Conservation (phyloP, 140 eudicot genomes). For the Cichorium intybus region DNA sequence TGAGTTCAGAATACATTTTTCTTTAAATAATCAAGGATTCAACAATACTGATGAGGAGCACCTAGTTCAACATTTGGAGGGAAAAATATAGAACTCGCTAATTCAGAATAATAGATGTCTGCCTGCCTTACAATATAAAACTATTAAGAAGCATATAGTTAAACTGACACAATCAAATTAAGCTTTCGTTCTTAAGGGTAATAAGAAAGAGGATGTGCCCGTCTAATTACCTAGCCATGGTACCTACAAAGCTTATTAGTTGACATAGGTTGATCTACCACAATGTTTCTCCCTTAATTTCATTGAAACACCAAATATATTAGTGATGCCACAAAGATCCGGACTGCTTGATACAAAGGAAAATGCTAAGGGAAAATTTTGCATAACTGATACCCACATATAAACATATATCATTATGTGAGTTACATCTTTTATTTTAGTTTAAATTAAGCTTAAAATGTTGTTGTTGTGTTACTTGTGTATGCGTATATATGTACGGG, state of each 20-base stretch:
- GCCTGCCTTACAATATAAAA: neutral
- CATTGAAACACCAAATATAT: neutral
- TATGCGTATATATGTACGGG: neutral
- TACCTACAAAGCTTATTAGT: neutral
- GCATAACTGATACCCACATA: neutral
- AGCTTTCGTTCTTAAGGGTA: neutral
- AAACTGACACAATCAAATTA: neutral
- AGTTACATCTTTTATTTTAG: neutral
- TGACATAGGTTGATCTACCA: neutral
- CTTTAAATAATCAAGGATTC: neutral
- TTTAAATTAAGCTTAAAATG: neutral
- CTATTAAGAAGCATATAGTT: neutral
- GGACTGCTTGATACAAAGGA: neutral
- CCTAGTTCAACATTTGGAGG: slow-evolving; percentile 12
- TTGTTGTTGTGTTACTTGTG: no score
- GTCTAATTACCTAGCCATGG: neutral
- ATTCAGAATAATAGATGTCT: neutral
- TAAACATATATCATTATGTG: slow-evolving; percentile 3
- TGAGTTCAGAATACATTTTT: neutral
- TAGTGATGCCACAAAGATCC: neutral
- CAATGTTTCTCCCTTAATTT: neutral
- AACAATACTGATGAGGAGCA: neutral
- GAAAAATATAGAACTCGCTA: neutral
- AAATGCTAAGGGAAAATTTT: neutral
- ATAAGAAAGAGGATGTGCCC: neutral